These are phyloP conservation scores for Talaromyces verruculosus DNA, from an alignment of 2,329 filamentous ascomycete genomes.

Conservation along the genomic window DNA sequence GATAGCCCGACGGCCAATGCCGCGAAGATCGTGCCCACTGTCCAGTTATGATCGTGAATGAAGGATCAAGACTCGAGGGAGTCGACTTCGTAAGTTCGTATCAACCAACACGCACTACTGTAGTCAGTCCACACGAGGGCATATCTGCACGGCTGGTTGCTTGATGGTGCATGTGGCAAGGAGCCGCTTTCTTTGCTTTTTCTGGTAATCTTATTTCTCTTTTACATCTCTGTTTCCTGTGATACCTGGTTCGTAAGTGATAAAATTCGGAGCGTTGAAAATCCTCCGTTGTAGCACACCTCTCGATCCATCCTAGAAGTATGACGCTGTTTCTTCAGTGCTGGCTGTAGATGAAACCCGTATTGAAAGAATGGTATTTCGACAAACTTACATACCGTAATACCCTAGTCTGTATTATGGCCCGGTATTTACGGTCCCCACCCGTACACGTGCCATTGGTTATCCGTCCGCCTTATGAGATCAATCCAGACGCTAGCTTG, in stretches of 20 bases:
- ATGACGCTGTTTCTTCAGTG: background rate
- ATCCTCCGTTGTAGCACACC: background rate
- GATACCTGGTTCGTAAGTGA: background rate
- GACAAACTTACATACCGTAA: background rate
- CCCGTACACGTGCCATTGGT: background rate
- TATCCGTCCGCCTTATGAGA: conserved; percentile 8
- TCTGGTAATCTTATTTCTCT: background rate
- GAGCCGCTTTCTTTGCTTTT: background rate
- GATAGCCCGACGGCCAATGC: background rate
- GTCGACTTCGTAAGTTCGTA: background rate
- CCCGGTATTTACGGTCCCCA: background rate
- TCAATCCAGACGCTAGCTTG: background rate
- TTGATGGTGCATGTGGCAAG: background rate
- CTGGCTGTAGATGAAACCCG: background rate
- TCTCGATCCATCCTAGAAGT: background rate
- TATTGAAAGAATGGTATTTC: background rate
- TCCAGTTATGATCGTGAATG: background rate
- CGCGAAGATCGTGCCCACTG: conserved; percentile 1
- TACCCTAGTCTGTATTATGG: background rate
- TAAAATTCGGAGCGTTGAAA: background rate
- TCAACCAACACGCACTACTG: background rate
- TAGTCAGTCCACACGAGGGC: background rate
- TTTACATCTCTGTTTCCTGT: background rate
- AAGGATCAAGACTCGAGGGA: background rate
- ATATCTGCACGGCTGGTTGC: background rate